Evolutionary conservation across 768 basidiomycete genomes (phyloP).

Genomic region (Cyclocybe aegerita): DNA sequence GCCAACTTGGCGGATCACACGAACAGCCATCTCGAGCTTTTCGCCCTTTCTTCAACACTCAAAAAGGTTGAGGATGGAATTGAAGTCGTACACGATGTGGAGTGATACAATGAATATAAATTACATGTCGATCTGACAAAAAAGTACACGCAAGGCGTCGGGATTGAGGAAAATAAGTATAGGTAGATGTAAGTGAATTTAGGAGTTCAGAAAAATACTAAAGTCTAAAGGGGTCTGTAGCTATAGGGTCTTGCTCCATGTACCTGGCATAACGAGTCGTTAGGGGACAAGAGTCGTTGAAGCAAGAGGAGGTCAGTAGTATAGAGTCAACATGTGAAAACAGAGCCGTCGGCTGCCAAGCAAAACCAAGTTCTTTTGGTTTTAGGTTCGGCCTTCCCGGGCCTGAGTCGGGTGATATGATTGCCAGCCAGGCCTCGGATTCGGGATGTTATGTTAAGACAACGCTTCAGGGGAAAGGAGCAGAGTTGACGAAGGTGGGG

Average conservation of each 20-base stretch:
- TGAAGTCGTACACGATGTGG: neutral
- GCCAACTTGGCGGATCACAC: conserved; percentile 16
- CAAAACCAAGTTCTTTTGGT: too few species aligned
- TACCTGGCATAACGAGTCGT: neutral
- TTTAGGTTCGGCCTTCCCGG: too few species aligned
- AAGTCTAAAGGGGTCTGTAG: too few species aligned
- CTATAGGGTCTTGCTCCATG: too few species aligned
- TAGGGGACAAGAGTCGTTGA: neutral
- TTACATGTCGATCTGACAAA: neutral
- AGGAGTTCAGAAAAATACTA: too few species aligned
- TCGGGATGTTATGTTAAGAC: too few species aligned
- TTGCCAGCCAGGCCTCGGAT: too few species aligned
- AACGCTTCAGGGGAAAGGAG: too few species aligned
- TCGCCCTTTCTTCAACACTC: neutral
- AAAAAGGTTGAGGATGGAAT: neutral
- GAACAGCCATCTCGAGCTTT: conserved; percentile 8
- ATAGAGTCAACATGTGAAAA: conserved; percentile 4
- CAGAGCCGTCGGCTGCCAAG: neutral
- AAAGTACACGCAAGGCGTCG: neutral
- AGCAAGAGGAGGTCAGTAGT: neutral
- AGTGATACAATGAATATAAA: neutral
- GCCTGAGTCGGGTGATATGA: too few species aligned
- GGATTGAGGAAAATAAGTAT: neutral
- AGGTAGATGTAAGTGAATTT: too few species aligned
- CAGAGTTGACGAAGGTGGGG: too few species aligned